Conservation (phyloP, 805 yeast species). For the Ogataea nitratoaversa region DNA sequence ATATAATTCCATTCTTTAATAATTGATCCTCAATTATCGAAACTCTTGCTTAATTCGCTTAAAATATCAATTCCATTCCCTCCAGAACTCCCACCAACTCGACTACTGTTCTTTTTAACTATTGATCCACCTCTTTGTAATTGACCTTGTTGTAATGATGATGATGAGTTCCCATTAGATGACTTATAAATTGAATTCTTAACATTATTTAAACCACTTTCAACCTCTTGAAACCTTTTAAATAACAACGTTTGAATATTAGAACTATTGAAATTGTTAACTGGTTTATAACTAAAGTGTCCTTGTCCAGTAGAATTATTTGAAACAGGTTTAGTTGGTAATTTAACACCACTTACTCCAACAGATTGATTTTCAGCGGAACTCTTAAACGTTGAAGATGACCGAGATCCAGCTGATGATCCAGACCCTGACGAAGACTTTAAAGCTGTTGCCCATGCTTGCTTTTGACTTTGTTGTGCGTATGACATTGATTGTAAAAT, state of each 20-base stretch:
- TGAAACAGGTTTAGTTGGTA: not conserved
- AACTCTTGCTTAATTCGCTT: constrained; percentile 18
- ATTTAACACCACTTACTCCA: not conserved
- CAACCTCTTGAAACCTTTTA: not conserved
- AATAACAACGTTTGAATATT: not conserved
- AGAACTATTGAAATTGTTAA: not conserved
- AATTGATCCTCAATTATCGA: constrained; percentile 4
- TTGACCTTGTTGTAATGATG: not conserved
- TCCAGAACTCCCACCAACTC: not conserved
- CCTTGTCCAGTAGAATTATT: not conserved
- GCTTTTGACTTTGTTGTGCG: not conserved
- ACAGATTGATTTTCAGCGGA: not conserved
- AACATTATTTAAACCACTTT: not conserved
- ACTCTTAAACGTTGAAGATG: not conserved
- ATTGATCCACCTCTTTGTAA: not conserved
- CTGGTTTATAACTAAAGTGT: not conserved
- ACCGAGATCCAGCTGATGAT: too few species aligned
- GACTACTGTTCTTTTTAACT: not conserved
- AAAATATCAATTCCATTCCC: constrained; percentile 15
- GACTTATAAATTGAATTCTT: not conserved
- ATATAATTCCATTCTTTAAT: not conserved
- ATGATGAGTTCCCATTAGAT: not conserved
- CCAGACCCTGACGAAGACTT: not conserved
- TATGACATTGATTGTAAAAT: too few species aligned
- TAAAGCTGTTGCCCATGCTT: not conserved